Conservation (phyloP, 768 basidiomycete genomes). For the Pisolithus marmoratus region DNA sequence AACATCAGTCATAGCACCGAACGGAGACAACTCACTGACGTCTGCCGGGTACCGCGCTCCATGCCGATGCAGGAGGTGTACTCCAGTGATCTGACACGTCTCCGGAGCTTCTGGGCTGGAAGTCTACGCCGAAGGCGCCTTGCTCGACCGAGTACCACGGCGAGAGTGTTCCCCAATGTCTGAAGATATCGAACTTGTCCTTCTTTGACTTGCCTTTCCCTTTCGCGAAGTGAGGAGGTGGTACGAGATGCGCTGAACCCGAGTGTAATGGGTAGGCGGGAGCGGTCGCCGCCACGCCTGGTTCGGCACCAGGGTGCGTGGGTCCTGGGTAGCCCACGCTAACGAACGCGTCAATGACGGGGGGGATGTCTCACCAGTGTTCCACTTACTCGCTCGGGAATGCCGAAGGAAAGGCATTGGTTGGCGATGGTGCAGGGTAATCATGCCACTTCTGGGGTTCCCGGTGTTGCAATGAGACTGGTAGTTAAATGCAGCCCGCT, state of each 20-base stretch:
- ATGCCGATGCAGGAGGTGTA: slow-evolving; percentile 74
- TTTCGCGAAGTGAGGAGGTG: slow-evolving; percentile 26
- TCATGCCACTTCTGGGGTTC: slow-evolving; percentile 59
- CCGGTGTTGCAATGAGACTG: slow-evolving; percentile 57
- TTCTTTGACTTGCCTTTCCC: slow-evolving; percentile 16
- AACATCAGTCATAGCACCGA: slow-evolving; percentile 6
- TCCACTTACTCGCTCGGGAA: slow-evolving; percentile 49
- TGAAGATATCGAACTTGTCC: slow-evolving; percentile 54
- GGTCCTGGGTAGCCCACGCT: slow-evolving; percentile 26
- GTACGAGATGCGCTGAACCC: slow-evolving; percentile 46
- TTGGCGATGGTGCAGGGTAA: slow-evolving; percentile 64
- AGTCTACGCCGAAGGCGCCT: slow-evolving; percentile 60
- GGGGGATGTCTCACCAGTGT: not conserved
- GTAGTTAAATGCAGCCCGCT: not conserved
- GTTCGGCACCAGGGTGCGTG: slow-evolving; percentile 18
- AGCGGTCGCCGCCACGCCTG: slow-evolving; percentile 48
- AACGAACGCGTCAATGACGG: slow-evolving; percentile 8
- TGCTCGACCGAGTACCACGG: slow-evolving; percentile 72
- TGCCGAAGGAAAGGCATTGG: slow-evolving; percentile 58
- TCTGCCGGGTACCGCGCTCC: slow-evolving; percentile 53
- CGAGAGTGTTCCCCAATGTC: slow-evolving; percentile 70
- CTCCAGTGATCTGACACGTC: slow-evolving; percentile 60
- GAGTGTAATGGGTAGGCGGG: slow-evolving; percentile 69
- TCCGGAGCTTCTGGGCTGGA: slow-evolving; percentile 63
- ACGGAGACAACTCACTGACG: slow-evolving; percentile 19